These are phyloP conservation scores for Globisporangium viniferum DNA, from an alignment of 352 stramenopile genomes.

Conservation along the genomic window DNA sequence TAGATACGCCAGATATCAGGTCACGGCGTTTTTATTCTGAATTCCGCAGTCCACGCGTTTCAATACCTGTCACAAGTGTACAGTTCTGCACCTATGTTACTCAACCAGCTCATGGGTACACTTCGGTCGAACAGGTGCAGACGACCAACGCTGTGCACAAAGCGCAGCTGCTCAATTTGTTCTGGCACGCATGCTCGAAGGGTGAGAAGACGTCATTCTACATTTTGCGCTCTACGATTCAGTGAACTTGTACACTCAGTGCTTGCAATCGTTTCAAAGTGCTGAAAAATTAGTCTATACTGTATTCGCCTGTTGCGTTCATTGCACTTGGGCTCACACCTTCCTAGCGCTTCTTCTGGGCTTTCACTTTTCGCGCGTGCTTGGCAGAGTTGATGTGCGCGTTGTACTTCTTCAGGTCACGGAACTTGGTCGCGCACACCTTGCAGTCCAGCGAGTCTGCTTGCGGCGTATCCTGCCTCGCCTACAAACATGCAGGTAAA, in stretches of 20 bases:
- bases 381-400: constrained; percentile 86
- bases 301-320: not conserved
- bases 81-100: not conserved
- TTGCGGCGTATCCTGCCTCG: constrained; percentile 16
- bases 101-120: not conserved
- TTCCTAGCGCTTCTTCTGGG: constrained; percentile 39
- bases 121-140: no score
- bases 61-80: not conserved
- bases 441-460: constrained; percentile 44
- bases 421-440: constrained; percentile 51
- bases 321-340: not conserved
- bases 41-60: not conserved
- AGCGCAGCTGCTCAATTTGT: no score
- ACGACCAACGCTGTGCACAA: not conserved
- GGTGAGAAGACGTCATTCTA: not conserved
- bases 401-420: constrained; percentile 80
- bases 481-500: not conserved
- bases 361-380: constrained; percentile 69
- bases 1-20: constrained; percentile 1
- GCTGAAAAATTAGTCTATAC: not conserved
- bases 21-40: no score
- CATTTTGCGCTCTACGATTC: not conserved
- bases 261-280: no score
- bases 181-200: no score
- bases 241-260: no score